These are phyloP conservation scores for Blastocystis sp. DNA, from an alignment of 352 stramenopile genomes.

Conservation along the genomic window DNA sequence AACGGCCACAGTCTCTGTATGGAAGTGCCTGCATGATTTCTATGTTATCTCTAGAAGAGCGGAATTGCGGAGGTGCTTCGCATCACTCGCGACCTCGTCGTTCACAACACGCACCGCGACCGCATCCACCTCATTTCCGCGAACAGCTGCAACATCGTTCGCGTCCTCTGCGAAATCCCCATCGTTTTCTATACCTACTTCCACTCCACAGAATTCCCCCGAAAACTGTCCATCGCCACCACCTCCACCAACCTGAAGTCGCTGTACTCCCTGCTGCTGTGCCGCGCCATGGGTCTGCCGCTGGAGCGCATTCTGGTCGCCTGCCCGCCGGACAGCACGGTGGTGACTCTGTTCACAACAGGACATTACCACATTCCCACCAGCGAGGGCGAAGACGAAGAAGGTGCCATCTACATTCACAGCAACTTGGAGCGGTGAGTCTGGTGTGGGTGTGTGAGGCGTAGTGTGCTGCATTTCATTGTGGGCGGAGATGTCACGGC, in stretches of 20 bases:
- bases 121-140: conserved; percentile 45
- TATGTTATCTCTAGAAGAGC: conserved; percentile 9
- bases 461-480: background rate
- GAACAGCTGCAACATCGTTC: conserved; percentile 30
- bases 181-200: conserved; percentile 43
- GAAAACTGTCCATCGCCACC: background rate
- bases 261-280: background rate
- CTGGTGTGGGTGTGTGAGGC: background rate
- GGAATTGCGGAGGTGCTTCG: conserved; percentile 1
- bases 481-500: background rate
- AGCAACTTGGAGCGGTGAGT: conserved; percentile 10
- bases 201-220: background rate
- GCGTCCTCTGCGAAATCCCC: conserved; percentile 16
- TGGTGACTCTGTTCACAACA: background rate
- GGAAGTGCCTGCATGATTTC: background rate
- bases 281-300: conserved; percentile 6
- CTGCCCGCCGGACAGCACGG: conserved; percentile 3
- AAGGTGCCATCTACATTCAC: background rate
- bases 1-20: conserved; percentile 43
- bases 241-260: conserved; percentile 4
- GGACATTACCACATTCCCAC: background rate
- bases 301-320: background rate
- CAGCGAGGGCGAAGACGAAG: background rate
- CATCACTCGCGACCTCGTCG: conserved; percentile 9
- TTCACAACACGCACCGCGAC: conserved; percentile 29